Conservation (phyloP, 306 rosid genomes). For the Dryas drummondii region DNA sequence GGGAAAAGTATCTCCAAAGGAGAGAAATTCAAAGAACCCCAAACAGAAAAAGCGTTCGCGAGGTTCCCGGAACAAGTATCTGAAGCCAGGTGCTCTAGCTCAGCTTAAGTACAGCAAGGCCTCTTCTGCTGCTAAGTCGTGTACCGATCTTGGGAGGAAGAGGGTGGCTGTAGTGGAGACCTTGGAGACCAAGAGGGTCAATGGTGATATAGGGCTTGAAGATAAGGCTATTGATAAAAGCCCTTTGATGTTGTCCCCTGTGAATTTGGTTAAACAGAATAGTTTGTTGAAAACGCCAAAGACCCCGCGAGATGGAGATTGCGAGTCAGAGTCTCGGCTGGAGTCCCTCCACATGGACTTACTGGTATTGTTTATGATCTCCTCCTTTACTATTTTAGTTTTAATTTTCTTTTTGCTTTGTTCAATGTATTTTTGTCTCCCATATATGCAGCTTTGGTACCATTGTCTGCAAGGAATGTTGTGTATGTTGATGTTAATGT, state of each 20-base stretch:
- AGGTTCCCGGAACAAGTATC: constrained; percentile 52
- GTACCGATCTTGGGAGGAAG: constrained; percentile 65
- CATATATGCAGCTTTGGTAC: neutral
- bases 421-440: neutral
- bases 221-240: constrained; percentile 51
- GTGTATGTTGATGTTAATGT: neutral
- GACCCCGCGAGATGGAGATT: constrained; percentile 61
- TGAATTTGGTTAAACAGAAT: constrained; percentile 53
- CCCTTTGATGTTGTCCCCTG: constrained; percentile 75
- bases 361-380: constrained; percentile 46
- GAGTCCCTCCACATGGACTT: constrained; percentile 87
- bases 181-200: constrained; percentile 36
- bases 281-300: constrained; percentile 55
- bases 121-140: constrained; percentile 44
- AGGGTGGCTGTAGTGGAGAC: constrained; percentile 52
- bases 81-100: constrained; percentile 85
- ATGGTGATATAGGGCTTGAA: constrained; percentile 27
- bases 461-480: neutral
- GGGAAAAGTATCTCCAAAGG: constrained; percentile 68
- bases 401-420: neutral
- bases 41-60: constrained; percentile 49
- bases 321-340: constrained; percentile 59
- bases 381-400: neutral
- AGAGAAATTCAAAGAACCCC: constrained; percentile 41
- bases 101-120: constrained; percentile 67